Base-by-base conservation (phyloP, 345 rosid species). In the Pugionium cornutum region DNA sequence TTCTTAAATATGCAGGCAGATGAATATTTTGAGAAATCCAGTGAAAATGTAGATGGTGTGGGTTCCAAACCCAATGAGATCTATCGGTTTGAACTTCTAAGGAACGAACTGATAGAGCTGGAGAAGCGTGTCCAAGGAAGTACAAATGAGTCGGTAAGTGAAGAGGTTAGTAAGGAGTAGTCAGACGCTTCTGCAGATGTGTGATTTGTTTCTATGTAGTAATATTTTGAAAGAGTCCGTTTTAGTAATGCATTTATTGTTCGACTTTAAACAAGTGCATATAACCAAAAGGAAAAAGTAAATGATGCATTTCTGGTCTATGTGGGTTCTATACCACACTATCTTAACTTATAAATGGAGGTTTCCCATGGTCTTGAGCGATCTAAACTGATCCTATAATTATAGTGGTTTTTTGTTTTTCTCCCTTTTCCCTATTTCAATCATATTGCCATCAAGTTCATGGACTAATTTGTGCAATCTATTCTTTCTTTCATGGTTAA, bases 71-170 rank as follows among this genome's bases (percentile, higher is more conserved):
- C 85, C 37, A 77, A 67, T 81, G 97, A 89, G 67, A 82, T 94
- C 45, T 79, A 49, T 61, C 86, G 97, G 29, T 94, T 88, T 30
- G 96, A 90, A 77, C 75, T 84, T 66, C 70, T 94, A 31, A 85
- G 91, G 78, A 90, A 79, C 64, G 99, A 94, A 76, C 85, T 94
- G 32, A 85, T 90, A 62, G 95, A 94, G 79, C 95, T 94, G 58
- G 97, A 94, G 78, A 84, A 82, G 72, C 88, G 96, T 53, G 92
- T 94, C 65, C 91, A 83, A 75, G 84, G 73, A 76, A 85, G 84
- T 79, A 76, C 95, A 45, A 74, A 83, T 78, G 83, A 83, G 49
- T 80, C 89, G 11, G 85, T 77, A 70, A 79, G 67, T 66, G 87
- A 78, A 75, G 89, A 83, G 95, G 97, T 89, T 66, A 53, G 69